Base-by-base conservation (phyloP, 192 early-diverging fungal genomes). In the Mortierella antarctica region DNA sequence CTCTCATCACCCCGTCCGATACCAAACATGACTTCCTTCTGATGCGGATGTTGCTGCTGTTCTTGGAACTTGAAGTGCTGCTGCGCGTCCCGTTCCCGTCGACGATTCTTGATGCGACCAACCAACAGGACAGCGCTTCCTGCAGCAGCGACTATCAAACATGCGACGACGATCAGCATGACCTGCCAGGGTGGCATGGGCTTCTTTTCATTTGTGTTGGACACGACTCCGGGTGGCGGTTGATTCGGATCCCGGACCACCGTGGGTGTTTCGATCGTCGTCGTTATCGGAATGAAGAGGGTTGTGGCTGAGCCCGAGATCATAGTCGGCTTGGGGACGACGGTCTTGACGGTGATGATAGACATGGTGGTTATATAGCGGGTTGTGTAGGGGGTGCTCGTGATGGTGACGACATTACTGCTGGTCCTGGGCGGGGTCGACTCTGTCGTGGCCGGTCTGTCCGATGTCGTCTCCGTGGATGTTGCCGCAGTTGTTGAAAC, bases 311-410 rank as follows among this genome's bases (percentile, higher is more conserved):
- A 2, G 13, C 77, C 77, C 8, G 70, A 80, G 51, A 80, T 68
- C 21, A 59, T 18, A 6, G 77, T 80, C 7, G 70, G 47, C 41
- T 63, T 20, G 3, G 77, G 77, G 14, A 80, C 59, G 5, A 58
- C 47, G 0, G 77, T 72, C 1, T 70, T 68, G 7, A 80, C 7
- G 4, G 77, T 80, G 31, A 80, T 18, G 40, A 70, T 18, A 1
- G 70, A 62, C 14, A 68, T 8, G 10, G 77, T 80, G 15, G 70
- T 68, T 46, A 80, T 55, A 31, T 63, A 80, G 5, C 48, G 77
- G 6, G 77, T 80, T 11, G 77, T 80, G 60, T 72, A 80, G 11
- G 77, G 69, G 20, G 76, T 62, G 21, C 18, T 71, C 10, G 62
- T 70, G 40, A 42, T 20, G 31, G 18, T 47, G 40, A 40, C 5